phyloP scores from a whole-genome alignment of 495 filamentous ascomycete genomes.

The Niebla homalea region DNA sequence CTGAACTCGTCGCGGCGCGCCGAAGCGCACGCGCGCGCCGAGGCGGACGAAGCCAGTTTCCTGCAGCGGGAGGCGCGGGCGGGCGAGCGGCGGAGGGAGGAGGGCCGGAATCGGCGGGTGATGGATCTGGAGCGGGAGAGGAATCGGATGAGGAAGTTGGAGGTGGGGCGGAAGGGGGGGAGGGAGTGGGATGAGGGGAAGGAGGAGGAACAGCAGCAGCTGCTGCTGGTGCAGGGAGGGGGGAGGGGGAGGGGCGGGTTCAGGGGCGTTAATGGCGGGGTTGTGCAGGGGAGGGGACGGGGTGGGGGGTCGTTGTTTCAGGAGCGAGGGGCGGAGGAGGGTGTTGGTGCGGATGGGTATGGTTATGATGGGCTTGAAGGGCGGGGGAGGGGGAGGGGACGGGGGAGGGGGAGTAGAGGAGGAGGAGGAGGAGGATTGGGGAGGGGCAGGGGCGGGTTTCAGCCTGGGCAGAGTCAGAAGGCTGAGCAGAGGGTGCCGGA shows the following conservation, averaged over 20 bases:
- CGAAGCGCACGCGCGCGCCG: constrained; percentile 50
- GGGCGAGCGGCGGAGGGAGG: constrained; percentile 38
- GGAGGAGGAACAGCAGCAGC: constrained; percentile 45
- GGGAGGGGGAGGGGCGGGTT: constrained; percentile 27
- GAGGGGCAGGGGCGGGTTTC: constrained; percentile 12
- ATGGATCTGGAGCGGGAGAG: constrained; percentile 61
- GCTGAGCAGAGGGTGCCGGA: constrained; percentile 4
- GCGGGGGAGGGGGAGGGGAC: constrained; percentile 4
- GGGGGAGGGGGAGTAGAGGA: constrained; percentile 6
- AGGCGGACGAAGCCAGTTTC: constrained; percentile 56
- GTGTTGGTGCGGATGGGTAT: constrained; percentile 1
- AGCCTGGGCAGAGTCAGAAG: constrained; percentile 9
- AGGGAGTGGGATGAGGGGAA: constrained; percentile 72
- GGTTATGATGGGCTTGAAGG: neutral
- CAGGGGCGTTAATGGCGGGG: constrained; percentile 49
- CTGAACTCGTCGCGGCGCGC: constrained; percentile 43
- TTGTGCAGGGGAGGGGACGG: constrained; percentile 16
- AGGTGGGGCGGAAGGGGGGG: constrained; percentile 38
- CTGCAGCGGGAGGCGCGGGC: constrained; percentile 49
- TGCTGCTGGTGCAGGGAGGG: constrained; percentile 32
- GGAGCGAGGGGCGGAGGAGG: neutral
- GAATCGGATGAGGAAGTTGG: constrained; percentile 56
- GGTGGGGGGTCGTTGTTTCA: neutral
- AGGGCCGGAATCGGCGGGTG: constrained; percentile 39
- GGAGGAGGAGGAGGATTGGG: constrained; percentile 10